These are phyloP conservation scores for Pythium coloratum DNA, from an alignment of 352 stramenopile genomes.

Conservation along the genomic window DNA sequence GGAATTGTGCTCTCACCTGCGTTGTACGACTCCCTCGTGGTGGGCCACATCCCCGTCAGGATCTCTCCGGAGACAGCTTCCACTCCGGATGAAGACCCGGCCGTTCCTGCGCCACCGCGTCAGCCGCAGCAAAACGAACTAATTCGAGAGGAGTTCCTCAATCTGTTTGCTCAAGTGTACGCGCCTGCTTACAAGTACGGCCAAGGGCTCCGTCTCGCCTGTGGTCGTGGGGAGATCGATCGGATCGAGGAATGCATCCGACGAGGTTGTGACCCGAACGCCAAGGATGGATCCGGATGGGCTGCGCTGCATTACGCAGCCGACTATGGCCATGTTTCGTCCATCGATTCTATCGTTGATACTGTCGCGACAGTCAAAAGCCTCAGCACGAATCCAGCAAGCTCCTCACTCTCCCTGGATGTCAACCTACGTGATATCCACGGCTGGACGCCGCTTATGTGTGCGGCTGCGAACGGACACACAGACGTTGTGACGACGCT, in stretches of 20 bases:
- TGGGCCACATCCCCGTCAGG: constrained; percentile 22
- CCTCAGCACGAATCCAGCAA: constrained; percentile 9
- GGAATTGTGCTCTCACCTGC: constrained; percentile 23
- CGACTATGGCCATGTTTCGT: constrained; percentile 53
- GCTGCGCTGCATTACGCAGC: constrained; percentile 62
- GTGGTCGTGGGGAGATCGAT: constrained; percentile 52
- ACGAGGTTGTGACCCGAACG: constrained; percentile 63
- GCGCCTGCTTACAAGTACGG: constrained; percentile 74
- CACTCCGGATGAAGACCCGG: neutral
- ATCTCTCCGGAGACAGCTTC: constrained; percentile 5
- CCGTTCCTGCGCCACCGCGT: constrained; percentile 1
- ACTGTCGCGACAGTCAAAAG: constrained; percentile 14
- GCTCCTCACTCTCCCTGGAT: constrained; percentile 17
- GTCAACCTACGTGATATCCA: constrained; percentile 48
- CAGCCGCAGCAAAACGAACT: constrained; percentile 17
- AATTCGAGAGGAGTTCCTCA: constrained; percentile 42
- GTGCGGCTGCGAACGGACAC: constrained; percentile 58
- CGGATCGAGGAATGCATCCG: constrained; percentile 44
- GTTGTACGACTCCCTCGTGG: constrained; percentile 45
- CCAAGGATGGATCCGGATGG: constrained; percentile 65
- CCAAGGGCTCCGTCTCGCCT: constrained; percentile 57
- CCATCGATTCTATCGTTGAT: constrained; percentile 43
- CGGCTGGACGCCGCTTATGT: constrained; percentile 60
- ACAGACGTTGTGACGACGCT: constrained; percentile 39
- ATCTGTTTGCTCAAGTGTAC: constrained; percentile 60